Evolutionary conservation across 1,284 basidiomycete species (phyloP), one percentile per base, ranked within the genome.

Genomic region (Sphaerobolus stellatus): DNA sequence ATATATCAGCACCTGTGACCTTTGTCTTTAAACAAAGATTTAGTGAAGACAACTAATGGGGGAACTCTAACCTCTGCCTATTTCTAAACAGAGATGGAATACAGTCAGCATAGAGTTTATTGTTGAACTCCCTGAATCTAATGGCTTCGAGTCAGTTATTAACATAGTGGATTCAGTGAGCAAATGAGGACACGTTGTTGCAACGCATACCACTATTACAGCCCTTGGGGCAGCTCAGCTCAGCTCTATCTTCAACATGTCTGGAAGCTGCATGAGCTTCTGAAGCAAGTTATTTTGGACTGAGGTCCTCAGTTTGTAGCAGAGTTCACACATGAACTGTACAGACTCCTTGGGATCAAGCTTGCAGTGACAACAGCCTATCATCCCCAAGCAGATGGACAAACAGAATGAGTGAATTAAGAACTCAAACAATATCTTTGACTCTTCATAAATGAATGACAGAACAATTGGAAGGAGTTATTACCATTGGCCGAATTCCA

Each of bases 31-130:
- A 14, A 43, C 20, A 1, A 80, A 79, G 53, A 48, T 56, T 0
- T 45, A 55, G 6, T 56, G 50, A 0, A 56, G 60, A 28, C 56
- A 58, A 27, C 64, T 64, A 0, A 50, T 51, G 5, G 67, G 66
- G 4, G 22, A 52, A 1, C 62, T 77, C 2, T 49, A 54, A 7
- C 73, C 70, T 1, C 60, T 66, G 27, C 36, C 50, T 11, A 54
- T 66, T 2, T 66, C 72, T 6, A 22, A 53, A 3, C 20, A 54
- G 11, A 61, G 61, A 2, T 77, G 68, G 68, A 45, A 71, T 22
- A 54, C 61, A 2, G 65, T 75, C 6, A 66, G 67, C 1, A 60
- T 69, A 13, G 70, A 76, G 53, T 66, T 75, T 52, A 75, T 79
- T 49, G 64, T 61, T 1, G 59, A 66, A 3, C 63, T 79, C 0